These are phyloP conservation scores for Albifimbria verrucaria DNA, from an alignment of 2,329 filamentous ascomycete genomes.

Conservation along the genomic window DNA sequence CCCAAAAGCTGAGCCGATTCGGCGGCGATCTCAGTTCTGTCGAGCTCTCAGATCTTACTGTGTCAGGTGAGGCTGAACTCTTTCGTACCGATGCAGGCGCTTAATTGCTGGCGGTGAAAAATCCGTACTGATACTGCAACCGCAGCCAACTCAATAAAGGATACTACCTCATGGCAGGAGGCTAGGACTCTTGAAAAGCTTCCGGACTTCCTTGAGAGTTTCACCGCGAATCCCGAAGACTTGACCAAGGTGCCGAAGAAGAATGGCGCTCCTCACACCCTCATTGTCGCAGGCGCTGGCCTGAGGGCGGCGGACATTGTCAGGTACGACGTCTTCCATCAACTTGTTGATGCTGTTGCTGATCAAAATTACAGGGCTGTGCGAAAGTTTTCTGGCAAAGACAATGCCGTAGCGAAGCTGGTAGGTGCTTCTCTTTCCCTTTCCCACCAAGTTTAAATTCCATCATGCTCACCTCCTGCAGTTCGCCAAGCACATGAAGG, in stretches of 20 bases:
- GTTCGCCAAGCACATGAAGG: conserved; percentile 97
- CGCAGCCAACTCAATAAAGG: conserved; percentile 68
- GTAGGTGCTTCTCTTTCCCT: conserved; percentile 28
- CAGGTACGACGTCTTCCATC: conserved; percentile 44
- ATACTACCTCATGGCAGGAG: conserved; percentile 73
- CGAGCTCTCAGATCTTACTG: conserved; percentile 77
- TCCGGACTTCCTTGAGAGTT: conserved; percentile 72
- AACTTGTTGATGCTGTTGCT: conserved; percentile 8
- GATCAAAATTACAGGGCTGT: conserved; percentile 52
- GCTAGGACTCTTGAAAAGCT: conserved; percentile 68
- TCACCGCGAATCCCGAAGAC: conserved; percentile 53
- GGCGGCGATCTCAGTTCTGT: conserved; percentile 77
- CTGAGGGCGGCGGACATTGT: conserved; percentile 83
- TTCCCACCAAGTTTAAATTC: neutral
- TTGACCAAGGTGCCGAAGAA: conserved; percentile 64
- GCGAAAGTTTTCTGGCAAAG: conserved; percentile 75
- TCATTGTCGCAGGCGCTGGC: conserved; percentile 82
- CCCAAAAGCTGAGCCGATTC: conserved; percentile 73
- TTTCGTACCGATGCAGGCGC: neutral
- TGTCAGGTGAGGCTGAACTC: conserved; percentile 63
- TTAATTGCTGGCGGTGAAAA: too few relatives aligned
- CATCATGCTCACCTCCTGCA: conserved; percentile 20
- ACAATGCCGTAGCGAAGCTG: conserved; percentile 78
- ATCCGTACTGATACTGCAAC: neutral
- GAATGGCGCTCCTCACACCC: conserved; percentile 75